A percentile compares a stretch with the other conserved stretches of the same genome.
These are phyloP conservation scores for Quercus bicolor DNA, from an alignment of 306 rosid species.

Conservation along the genomic window DNA sequence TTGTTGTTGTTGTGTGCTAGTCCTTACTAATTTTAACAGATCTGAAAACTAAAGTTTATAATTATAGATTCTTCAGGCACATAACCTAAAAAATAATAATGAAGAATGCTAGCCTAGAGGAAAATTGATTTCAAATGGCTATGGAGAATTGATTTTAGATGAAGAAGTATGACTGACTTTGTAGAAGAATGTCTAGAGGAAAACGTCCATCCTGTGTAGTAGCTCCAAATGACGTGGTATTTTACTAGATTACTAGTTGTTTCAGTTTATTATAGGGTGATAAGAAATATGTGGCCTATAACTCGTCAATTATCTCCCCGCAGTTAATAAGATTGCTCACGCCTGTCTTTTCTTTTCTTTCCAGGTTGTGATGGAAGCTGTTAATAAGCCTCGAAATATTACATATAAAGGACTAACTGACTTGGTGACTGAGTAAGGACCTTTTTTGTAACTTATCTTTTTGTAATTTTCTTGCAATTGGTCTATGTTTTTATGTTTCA, in stretches of 20 bases:
- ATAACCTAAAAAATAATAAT: not conserved
- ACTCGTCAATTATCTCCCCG: conserved; percentile 1
- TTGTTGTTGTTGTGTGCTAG: not conserved
- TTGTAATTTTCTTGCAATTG: not conserved
- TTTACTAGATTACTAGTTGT: not conserved
- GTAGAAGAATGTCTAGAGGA: not conserved
- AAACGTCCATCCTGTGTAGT: not conserved
- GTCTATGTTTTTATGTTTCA: not conserved
- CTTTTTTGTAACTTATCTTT: not conserved
- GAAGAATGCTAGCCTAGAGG: too few relatives aligned
- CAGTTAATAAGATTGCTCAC: conserved; percentile 5
- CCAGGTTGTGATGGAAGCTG: conserved; percentile 97
- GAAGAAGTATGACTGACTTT: not conserved
- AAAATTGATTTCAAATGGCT: not conserved
- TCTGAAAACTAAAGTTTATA: not conserved
- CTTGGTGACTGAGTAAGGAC: conserved; percentile 97
- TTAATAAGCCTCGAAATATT: conserved; percentile 79
- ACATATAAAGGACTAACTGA: conserved; percentile 89
- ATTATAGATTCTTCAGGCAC: not conserved
- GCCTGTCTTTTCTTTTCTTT: conserved; percentile 15
- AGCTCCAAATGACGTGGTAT: not conserved
- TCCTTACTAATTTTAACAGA: not conserved
- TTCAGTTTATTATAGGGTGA: not conserved
- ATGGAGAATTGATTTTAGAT: not conserved
- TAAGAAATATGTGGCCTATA: not conserved